Percentiles rank a stretch among this genome's conserved stretches.
Conservation (phyloP, 148 eudicot genomes). For the Rhododendron mucronatum region DNA sequence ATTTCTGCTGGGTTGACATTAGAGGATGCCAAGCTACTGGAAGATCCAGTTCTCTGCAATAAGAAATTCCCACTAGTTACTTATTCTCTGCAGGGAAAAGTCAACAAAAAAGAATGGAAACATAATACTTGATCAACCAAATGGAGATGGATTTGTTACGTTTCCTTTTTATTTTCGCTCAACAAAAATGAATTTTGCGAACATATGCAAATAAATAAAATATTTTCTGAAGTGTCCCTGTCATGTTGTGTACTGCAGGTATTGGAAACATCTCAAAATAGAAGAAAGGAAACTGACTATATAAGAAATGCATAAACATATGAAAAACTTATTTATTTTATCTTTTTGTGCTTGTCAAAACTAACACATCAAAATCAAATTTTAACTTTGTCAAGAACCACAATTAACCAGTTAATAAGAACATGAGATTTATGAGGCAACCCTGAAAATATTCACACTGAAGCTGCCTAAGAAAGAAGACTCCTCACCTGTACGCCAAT, state of each 20-base stretch:
- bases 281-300: neutral
- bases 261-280: neutral
- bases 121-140: neutral
- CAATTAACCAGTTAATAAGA: neutral
- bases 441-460: neutral
- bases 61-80: neutral
- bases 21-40: constrained; percentile 80
- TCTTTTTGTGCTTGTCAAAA: neutral
- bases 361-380: neutral
- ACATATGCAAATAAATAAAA: neutral
- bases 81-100: neutral
- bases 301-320: neutral
- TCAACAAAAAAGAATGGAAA: neutral
- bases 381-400: neutral
- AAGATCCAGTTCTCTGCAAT: constrained; percentile 84
- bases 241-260: neutral
- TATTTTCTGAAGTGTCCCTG: neutral
- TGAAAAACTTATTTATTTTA: neutral
- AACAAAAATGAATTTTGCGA: neutral
- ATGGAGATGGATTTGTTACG: neutral
- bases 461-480: neutral
- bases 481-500: constrained; percentile 51
- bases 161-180: neutral
- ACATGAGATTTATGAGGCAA: neutral
- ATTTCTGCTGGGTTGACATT: constrained; percentile 60